Percentiles rank a stretch among this genome's conserved stretches.
Conservation (phyloP, 805 yeast genomes). For the Schwanniomyces sp. region DNA sequence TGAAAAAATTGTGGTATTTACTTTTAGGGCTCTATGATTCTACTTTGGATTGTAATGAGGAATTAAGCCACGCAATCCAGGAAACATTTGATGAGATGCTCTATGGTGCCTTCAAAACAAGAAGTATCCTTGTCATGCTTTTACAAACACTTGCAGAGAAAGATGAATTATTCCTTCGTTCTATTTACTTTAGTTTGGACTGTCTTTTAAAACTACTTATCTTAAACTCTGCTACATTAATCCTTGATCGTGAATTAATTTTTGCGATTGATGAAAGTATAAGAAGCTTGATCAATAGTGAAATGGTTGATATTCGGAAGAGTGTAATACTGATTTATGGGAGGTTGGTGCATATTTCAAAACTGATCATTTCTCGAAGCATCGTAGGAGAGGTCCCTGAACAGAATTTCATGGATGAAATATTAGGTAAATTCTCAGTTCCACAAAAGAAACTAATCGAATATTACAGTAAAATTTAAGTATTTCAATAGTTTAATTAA, state of each 20-base stretch:
- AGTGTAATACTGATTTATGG: constrained; percentile 40
- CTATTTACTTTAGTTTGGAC: constrained; percentile 21
- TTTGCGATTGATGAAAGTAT: constrained; percentile 28
- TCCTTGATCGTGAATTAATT: constrained; percentile 17
- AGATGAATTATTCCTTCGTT: not conserved
- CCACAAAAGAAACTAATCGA: constrained; percentile 50
- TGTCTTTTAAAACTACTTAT: constrained; percentile 24
- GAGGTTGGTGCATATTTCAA: constrained; percentile 21
- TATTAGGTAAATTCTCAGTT: constrained; percentile 37
- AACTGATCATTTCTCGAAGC: constrained; percentile 12
- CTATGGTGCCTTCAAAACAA: constrained; percentile 23
- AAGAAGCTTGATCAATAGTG: constrained; percentile 23
- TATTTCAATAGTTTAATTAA: not conserved
- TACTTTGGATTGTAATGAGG: constrained; percentile 9
- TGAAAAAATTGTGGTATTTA: constrained; percentile 22
- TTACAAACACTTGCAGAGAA: constrained; percentile 13
- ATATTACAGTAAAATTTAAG: constrained; percentile 33
- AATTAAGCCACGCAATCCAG: constrained; percentile 22
- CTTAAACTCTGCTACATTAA: constrained; percentile 14
- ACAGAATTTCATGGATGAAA: constrained; percentile 16
- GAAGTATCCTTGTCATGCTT: constrained; percentile 16
- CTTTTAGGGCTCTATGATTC: constrained; percentile 18
- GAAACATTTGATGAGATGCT: constrained; percentile 32
- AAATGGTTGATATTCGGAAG: constrained; percentile 37
- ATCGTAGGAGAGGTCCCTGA: constrained; percentile 17